phyloP scores from a whole-genome alignment of 2,329 filamentous ascomycete species.

The Aciculosporium take region DNA sequence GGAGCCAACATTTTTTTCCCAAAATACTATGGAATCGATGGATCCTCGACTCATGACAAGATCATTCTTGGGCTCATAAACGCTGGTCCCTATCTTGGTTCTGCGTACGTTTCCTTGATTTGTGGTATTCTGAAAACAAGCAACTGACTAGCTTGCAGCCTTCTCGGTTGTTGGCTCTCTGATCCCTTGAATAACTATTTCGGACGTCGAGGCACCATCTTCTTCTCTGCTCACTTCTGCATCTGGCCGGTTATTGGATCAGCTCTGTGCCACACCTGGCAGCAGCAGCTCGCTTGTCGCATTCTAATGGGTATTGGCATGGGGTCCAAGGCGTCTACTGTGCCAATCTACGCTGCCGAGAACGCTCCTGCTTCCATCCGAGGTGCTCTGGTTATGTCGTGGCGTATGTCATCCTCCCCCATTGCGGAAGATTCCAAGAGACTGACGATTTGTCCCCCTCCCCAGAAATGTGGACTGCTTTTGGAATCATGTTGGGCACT shows the following conservation, averaged over 20 bases:
- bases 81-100: conserved; percentile 35
- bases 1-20: conserved; percentile 50
- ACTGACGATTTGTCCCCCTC: background rate
- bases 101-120: conserved; percentile 16
- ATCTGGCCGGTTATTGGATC: conserved; percentile 49
- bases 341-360: conserved; percentile 64
- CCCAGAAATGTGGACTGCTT: conserved; percentile 48
- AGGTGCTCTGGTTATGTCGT: conserved; percentile 69
- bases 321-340: conserved; percentile 48
- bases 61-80: conserved; percentile 54
- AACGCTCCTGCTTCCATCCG: conserved; percentile 53
- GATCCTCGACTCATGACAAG: conserved; percentile 17
- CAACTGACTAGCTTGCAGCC: conserved; percentile 12
- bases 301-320: conserved; percentile 57
- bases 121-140: background rate
- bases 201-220: conserved; percentile 40
- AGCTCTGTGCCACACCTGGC: conserved; percentile 52
- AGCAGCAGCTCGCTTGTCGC: conserved; percentile 50
- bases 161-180: conserved; percentile 47
- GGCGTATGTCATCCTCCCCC: conserved; percentile 26
- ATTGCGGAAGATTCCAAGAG: too few relatives aligned
- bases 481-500: conserved; percentile 33
- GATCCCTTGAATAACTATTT: conserved; percentile 41
- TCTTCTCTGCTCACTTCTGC: conserved; percentile 60
- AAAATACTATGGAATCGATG: conserved; percentile 23